Evolutionary conservation across 2,329 filamentous ascomycete genomes (phyloP).

Genomic region (Stagonosporopsis rhizophila): DNA sequence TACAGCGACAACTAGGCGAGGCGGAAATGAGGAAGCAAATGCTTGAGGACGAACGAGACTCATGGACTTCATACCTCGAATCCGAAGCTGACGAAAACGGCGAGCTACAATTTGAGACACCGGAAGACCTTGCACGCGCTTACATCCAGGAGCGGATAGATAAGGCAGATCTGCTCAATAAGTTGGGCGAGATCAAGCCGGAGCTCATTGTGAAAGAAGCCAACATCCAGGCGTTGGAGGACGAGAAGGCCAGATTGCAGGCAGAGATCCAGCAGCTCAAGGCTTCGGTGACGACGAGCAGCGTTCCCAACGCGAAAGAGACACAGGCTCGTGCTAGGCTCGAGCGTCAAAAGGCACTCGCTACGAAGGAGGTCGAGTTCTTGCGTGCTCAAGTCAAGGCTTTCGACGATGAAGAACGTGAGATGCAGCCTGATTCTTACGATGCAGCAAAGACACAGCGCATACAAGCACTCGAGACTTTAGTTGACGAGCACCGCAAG

Average conservation of each 20-base stretch:
- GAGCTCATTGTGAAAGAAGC: slow-evolving; percentile 80
- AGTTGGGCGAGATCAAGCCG: slow-evolving; percentile 77
- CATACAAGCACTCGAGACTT: slow-evolving; percentile 80
- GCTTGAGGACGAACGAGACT: slow-evolving; percentile 83
- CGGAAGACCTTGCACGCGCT: slow-evolving; percentile 84
- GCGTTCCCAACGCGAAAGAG: slow-evolving; percentile 58
- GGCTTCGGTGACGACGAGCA: slow-evolving; percentile 47
- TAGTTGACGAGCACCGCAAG: slow-evolving; percentile 84
- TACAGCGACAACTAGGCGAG: slow-evolving; percentile 81
- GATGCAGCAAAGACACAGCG: slow-evolving; percentile 77
- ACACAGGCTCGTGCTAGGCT: slow-evolving; percentile 74
- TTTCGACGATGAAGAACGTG: slow-evolving; percentile 83
- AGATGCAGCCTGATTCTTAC: slow-evolving; percentile 79
- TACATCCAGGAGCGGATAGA: slow-evolving; percentile 83
- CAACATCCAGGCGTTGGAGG: slow-evolving; percentile 73
- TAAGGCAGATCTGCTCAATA: slow-evolving; percentile 79
- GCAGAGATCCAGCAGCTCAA: slow-evolving; percentile 76
- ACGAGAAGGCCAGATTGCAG: slow-evolving; percentile 69
- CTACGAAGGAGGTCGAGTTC: slow-evolving; percentile 92
- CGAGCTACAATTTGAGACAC: slow-evolving; percentile 81
- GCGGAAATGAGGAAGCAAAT: slow-evolving; percentile 82
- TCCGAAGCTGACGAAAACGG: slow-evolving; percentile 67
- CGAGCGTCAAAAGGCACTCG: slow-evolving; percentile 84
- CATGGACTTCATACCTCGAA: slow-evolving; percentile 87
- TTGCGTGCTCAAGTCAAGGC: slow-evolving; percentile 90